Conservation (phyloP, 441 rosid species). For the Arabidopsis lyrata region DNA sequence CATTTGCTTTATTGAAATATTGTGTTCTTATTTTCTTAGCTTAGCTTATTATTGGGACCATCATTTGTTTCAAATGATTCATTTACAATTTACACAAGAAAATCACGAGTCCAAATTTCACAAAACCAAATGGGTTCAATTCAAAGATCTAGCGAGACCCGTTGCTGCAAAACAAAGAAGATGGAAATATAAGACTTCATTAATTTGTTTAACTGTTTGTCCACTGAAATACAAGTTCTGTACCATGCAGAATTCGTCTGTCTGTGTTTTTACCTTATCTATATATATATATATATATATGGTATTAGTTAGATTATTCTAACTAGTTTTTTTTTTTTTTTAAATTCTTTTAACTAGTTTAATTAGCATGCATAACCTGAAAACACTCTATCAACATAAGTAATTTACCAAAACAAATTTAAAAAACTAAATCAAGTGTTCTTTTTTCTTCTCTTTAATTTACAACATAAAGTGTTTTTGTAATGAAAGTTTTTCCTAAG, state of each 20-base stretch:
- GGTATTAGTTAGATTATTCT: no score
- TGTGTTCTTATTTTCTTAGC: slow-evolving; percentile 3
- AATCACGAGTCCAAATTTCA: neutral
- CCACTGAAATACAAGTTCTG: no score
- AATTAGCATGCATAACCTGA: no score
- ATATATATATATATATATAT: no score
- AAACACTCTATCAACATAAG: neutral
- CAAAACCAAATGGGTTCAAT: neutral
- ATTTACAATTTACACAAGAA: slow-evolving; percentile 2
- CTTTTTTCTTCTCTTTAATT: neutral
- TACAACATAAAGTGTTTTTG: neutral
- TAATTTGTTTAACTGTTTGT: no score
- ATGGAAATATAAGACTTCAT: slow-evolving; percentile 16
- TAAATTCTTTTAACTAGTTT: no score
- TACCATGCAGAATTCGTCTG: neutral
- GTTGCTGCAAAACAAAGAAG: slow-evolving; percentile 42
- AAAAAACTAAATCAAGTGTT: neutral
- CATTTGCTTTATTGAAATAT: neutral
- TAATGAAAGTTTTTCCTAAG: neutral
- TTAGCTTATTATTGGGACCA: neutral
- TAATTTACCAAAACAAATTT: neutral
- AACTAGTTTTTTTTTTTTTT: no score
- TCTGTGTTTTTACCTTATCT: slow-evolving; percentile 59
- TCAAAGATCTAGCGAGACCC: slow-evolving; percentile 38
- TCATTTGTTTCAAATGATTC: neutral